These are phyloP conservation scores for Austroboletus novae-zelandiae DNA, from an alignment of 1,284 basidiomycete species.

Conservation along the genomic window DNA sequence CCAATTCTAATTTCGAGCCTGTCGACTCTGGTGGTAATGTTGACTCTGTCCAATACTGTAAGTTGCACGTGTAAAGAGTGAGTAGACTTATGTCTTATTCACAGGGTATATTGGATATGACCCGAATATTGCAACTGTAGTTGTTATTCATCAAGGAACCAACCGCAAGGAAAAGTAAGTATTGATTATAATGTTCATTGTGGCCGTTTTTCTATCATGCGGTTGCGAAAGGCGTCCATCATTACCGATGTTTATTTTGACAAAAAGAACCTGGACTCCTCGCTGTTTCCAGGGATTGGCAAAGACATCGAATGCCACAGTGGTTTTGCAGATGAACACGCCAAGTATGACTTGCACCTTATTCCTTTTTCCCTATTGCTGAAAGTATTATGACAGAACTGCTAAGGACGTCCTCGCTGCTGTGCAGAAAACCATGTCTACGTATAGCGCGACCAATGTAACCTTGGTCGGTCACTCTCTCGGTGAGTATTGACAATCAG, in stretches of 20 bases:
- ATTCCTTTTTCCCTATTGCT: constrained; percentile 28
- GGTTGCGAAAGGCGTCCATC: too few relatives aligned
- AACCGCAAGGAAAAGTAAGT: constrained; percentile 32
- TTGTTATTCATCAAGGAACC: constrained; percentile 40
- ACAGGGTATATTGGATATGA: constrained; percentile 42
- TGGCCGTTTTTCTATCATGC: too few relatives aligned
- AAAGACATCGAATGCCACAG: constrained; percentile 50
- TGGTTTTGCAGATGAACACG: constrained; percentile 56
- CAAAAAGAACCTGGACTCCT: constrained; percentile 33
- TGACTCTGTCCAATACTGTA: constrained; percentile 49
- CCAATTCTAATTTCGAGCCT: constrained; percentile 54
- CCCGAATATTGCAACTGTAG: constrained; percentile 29
- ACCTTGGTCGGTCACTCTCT: constrained; percentile 58
- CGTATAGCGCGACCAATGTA: constrained; percentile 41
- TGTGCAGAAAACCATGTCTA: constrained; percentile 42
- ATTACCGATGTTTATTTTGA: too few relatives aligned
- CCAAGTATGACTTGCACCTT: constrained; percentile 36
- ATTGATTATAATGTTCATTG: too few relatives aligned
- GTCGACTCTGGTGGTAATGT: constrained; percentile 39
- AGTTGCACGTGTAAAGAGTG: constrained; percentile 6
- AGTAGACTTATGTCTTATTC: not conserved
- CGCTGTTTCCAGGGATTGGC: constrained; percentile 59
- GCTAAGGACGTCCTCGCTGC: constrained; percentile 49
- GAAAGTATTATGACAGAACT: constrained; percentile 36
- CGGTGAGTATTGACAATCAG: constrained; percentile 31